A percentile compares a stretch with the other conserved stretches of the same genome.
phyloP scores from a whole-genome alignment of 208 protist species.

The Leishmania tarentolae region DNA sequence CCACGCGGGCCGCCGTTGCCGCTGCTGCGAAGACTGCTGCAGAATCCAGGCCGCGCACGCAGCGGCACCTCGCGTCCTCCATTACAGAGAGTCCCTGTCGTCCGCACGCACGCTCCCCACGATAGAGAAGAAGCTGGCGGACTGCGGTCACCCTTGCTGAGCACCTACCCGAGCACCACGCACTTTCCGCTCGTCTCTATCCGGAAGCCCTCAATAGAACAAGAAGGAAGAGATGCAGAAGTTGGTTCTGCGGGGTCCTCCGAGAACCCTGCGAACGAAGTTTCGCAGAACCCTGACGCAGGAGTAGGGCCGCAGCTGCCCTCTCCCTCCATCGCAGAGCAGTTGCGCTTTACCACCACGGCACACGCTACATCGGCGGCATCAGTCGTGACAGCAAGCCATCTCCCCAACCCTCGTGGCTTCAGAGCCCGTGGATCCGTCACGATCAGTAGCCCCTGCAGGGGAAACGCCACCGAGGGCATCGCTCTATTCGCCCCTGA shows the following conservation, averaged over 20 bases:
- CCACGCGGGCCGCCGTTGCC: constrained; percentile 38
- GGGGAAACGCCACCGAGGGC: not conserved
- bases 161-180: not conserved
- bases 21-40: constrained; percentile 33
- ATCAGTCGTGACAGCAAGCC: not conserved
- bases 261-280: not conserved
- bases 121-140: not conserved
- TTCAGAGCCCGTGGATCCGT: not conserved
- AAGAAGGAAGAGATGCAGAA: not conserved
- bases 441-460: not conserved
- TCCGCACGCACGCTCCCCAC: too few relatives aligned
- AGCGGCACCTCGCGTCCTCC: constrained; percentile 8
- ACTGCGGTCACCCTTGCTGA: not conserved
- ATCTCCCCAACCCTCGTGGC: not conserved
- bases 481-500: not conserved
- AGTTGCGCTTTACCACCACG: not conserved
- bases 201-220: not conserved
- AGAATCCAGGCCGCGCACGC: not conserved
- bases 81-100: not conserved
- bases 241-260: not conserved
- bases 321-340: not conserved
- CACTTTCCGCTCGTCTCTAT: not conserved
- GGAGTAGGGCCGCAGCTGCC: not conserved
- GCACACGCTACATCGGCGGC: not conserved
- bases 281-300: not conserved